Evolutionary conservation across 2,329 filamentous ascomycete species (phyloP), one percentile per base, ranked within the genome.

Genomic region (Coniella vitis): DNA sequence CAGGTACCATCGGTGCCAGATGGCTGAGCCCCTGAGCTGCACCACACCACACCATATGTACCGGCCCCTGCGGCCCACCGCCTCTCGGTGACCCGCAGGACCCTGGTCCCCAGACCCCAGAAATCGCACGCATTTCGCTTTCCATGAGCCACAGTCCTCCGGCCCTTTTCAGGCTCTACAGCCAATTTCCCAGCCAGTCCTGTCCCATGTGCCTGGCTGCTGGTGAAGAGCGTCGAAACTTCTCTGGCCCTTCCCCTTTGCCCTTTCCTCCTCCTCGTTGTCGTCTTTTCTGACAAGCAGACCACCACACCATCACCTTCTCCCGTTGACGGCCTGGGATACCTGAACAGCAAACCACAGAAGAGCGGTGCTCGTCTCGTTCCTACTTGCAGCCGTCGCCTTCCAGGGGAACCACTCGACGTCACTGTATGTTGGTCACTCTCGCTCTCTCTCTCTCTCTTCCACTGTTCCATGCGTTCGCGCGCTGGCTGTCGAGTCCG

Each of bases 321-420:
- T 22, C 38, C 16, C 29, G 39, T 41, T 29, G 14, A 42, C 16
- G 47, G 47, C 39, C 47, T 32, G 47, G 43, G 40, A 48, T 44
- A 43, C 51, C 47, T 50, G 47, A 49, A 53, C 51, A 21, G 22
- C 14, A 36, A 36, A 21, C n/a, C 25, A 29, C 10, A 29, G 25
- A 9, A 39, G 44, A 46, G 44, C 44, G 36, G 44, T 25, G 44
- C 44, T 46, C 44, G 36, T n/a, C 29, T 29, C n/a, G 5, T 29
- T 29, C 25, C 10, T n/a, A n/a, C 5, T 29, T 10, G 25, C 19
- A 37, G 34, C 21, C 16, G 39, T 32, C 39, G 19, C 19, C 43
- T 16, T 36, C 42, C 13, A 36, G 25, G 14, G 39, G 21, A 12
- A 31, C 7, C 16, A n/a, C 39, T n/a, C 39, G 17, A 41, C 39